Percentiles rank a stretch among this genome's conserved stretches.
Evolutionary conservation across 805 yeast genomes (phyloP).

Genomic region (Debaryomyces hansenii): DNA sequence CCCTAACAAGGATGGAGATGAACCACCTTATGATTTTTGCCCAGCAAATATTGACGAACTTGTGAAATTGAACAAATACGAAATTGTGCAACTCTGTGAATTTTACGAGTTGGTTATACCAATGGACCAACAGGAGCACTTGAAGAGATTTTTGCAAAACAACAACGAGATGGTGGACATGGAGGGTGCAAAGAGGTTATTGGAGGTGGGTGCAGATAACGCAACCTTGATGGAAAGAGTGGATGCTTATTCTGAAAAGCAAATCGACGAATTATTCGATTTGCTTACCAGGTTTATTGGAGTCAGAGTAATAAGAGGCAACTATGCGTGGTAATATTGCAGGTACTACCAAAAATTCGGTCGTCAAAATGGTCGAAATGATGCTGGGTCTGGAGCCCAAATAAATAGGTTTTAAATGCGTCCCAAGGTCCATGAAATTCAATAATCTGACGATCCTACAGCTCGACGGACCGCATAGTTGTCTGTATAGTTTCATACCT

Average conservation of each 20-base stretch:
- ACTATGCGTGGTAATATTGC: slow-evolving; percentile 46
- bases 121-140: slow-evolving; percentile 51
- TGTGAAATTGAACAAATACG: slow-evolving; percentile 41
- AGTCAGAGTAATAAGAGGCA: slow-evolving; percentile 51
- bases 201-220: not conserved
- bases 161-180: slow-evolving; percentile 1
- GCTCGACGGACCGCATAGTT: not conserved
- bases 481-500: too few species aligned
- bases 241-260: slow-evolving; percentile 40
- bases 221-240: slow-evolving; percentile 6
- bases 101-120: slow-evolving; percentile 81
- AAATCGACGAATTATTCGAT: slow-evolving; percentile 55
- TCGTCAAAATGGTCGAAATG: too few species aligned
- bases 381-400: too few species aligned
- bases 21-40: slow-evolving; percentile 51
- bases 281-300: slow-evolving; percentile 73
- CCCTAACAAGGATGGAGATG: slow-evolving; percentile 77
- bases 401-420: too few species aligned
- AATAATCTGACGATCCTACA: too few species aligned
- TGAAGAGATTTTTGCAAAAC: slow-evolving; percentile 11
- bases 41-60: slow-evolving; percentile 63
- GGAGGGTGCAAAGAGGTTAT: slow-evolving; percentile 10
- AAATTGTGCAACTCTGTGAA: slow-evolving; percentile 55
- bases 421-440: too few species aligned
- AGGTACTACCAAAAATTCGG: too few species aligned